A percentile compares a stretch with the other conserved stretches of the same genome.
Conservation (phyloP, 2,329 filamentous ascomycete species). For the Moelleriella libera region DNA sequence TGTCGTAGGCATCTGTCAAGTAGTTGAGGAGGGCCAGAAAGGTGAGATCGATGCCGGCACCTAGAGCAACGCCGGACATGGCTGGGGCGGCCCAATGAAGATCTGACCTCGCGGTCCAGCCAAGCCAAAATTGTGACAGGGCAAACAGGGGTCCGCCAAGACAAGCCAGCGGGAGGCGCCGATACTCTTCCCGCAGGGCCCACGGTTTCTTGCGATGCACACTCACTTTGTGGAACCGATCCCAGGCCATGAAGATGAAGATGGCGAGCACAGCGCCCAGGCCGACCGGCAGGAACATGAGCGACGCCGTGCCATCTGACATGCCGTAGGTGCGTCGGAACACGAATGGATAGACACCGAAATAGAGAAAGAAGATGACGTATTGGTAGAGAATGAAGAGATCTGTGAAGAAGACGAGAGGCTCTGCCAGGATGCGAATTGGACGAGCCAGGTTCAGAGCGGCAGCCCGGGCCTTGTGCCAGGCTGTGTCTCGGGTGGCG, state of each 20-base stretch:
- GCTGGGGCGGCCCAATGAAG: slow-evolving; percentile 6
- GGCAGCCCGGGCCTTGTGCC: background rate
- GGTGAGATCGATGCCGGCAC: slow-evolving; percentile 5
- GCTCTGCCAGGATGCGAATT: slow-evolving; percentile 27
- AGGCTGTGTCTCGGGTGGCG: too few relatives aligned
- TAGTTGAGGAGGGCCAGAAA: slow-evolving; percentile 5
- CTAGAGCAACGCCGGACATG: slow-evolving; percentile 4
- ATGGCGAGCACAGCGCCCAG: slow-evolving; percentile 3
- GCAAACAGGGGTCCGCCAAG: slow-evolving; percentile 28
- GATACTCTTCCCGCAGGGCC: slow-evolving; percentile 33
- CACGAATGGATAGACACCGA: slow-evolving; percentile 36
- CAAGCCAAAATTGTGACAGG: slow-evolving; percentile 8
- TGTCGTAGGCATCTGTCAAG: slow-evolving; percentile 5
- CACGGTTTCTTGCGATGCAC: slow-evolving; percentile 16
- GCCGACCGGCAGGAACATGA: slow-evolving; percentile 5
- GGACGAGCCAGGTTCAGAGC: slow-evolving; percentile 1
- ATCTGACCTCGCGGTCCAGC: slow-evolving; percentile 4
- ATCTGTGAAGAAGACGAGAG: slow-evolving; percentile 41
- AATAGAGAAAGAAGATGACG: slow-evolving; percentile 46
- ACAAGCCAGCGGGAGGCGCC: slow-evolving; percentile 41
- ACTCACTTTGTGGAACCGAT: background rate
- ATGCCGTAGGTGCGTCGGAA: slow-evolving; percentile 5
- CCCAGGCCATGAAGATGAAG: slow-evolving; percentile 2
- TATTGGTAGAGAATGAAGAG: slow-evolving; percentile 33
- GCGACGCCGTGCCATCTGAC: slow-evolving; percentile 1